Conservation (phyloP, 208 protist species). For the Leishmania mexicana region DNA sequence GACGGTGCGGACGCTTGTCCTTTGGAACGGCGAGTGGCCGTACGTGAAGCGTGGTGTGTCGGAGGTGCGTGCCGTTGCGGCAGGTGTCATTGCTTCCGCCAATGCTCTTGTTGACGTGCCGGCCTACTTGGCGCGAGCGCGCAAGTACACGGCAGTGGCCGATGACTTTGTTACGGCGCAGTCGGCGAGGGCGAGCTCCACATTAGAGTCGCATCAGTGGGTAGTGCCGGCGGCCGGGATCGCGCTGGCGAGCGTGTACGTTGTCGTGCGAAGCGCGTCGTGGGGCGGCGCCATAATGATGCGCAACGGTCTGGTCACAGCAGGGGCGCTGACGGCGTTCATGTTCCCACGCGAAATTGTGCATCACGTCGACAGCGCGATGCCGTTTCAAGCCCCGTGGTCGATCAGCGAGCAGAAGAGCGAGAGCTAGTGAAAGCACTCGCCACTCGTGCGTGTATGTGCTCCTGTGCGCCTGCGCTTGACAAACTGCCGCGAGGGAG, state of each 20-base stretch:
- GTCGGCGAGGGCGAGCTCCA: constrained; percentile 34
- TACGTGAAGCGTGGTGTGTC: constrained; percentile 66
- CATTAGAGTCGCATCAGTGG: constrained; percentile 50
- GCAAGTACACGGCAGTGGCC: constrained; percentile 41
- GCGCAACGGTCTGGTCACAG: constrained; percentile 62
- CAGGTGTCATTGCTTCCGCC: constrained; percentile 15
- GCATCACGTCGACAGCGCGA: constrained; percentile 22
- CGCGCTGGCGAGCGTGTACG: constrained; percentile 42
- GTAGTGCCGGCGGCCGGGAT: constrained; percentile 65
- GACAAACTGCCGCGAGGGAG: neutral
- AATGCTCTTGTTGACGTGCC: constrained; percentile 47
- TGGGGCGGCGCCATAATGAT: constrained; percentile 57
- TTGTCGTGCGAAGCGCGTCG: constrained; percentile 55
- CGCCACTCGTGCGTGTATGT: neutral
- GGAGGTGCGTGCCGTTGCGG: constrained; percentile 40
- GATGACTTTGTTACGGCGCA: constrained; percentile 53
- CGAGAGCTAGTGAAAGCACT: constrained; percentile 3
- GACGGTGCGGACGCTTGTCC: constrained; percentile 26
- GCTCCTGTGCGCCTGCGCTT: neutral
- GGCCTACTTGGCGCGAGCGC: constrained; percentile 49
- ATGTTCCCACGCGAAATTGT: constrained; percentile 72
- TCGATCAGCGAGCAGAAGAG: constrained; percentile 6
- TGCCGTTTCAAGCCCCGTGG: constrained; percentile 42
- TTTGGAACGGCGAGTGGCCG: constrained; percentile 84
- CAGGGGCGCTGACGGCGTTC: constrained; percentile 46